phyloP scores from a whole-genome alignment of 192 early-diverging fungal species.

The Backusella luteola region DNA sequence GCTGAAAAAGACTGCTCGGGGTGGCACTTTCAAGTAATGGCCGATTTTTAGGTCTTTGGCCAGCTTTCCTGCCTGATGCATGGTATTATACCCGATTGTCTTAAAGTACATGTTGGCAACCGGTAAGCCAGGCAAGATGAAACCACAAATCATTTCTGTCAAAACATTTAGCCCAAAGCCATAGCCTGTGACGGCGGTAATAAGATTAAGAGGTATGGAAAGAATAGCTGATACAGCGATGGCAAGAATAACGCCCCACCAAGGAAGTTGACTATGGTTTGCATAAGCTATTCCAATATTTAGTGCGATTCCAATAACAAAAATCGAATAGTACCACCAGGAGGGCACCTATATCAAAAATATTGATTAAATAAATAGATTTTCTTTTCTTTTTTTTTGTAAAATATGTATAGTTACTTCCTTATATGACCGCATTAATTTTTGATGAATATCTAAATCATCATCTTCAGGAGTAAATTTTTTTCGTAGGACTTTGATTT shows the following conservation, averaged over 20 bases:
- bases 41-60: constrained; percentile 55
- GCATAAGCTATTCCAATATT: constrained; percentile 41
- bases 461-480: constrained; percentile 26
- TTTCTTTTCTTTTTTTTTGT: neutral
- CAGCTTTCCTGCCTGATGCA: constrained; percentile 46
- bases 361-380: neutral
- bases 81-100: constrained; percentile 43
- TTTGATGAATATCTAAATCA: constrained; percentile 56
- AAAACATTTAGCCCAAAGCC: constrained; percentile 55
- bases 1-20: constrained; percentile 65
- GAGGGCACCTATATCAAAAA: constrained; percentile 44
- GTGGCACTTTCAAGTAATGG: constrained; percentile 77
- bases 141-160: constrained; percentile 63
- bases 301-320: constrained; percentile 44
- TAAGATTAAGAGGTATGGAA: constrained; percentile 53
- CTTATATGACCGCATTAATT: constrained; percentile 60
- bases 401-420: constrained; percentile 29
- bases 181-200: constrained; percentile 52
- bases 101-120: constrained; percentile 60
- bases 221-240: constrained; percentile 39
- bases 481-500: constrained; percentile 39
- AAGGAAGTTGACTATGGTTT: constrained; percentile 29
- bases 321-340: constrained; percentile 70
- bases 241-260: constrained; percentile 39
- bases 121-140: constrained; percentile 55